Evolutionary conservation across 352 stramenopile species (phyloP).

Genomic region (Phytophthora sp.): DNA sequence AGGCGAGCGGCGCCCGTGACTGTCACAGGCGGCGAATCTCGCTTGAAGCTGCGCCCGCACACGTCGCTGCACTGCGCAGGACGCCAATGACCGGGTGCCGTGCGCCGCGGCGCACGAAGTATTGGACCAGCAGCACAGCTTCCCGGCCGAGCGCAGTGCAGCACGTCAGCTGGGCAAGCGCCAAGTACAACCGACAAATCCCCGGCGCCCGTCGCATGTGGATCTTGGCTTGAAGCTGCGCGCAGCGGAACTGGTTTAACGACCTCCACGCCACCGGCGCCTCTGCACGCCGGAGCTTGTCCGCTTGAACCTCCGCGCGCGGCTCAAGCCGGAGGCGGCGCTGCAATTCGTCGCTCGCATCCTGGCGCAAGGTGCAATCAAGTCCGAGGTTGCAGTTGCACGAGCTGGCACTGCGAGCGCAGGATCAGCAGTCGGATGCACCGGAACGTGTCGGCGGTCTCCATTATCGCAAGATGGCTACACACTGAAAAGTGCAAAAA

Average conservation of each 20-base stretch:
- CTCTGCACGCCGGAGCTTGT: constrained; percentile 30
- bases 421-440: background rate
- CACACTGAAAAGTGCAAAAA: no score
- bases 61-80: constrained; percentile 15
- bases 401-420: background rate
- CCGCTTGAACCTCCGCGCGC: constrained; percentile 24
- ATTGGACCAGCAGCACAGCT: constrained; percentile 5
- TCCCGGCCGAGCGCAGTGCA: background rate
- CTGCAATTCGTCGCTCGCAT: constrained; percentile 20
- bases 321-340: constrained; percentile 1
- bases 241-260: constrained; percentile 22
- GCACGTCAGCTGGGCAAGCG: constrained; percentile 3
- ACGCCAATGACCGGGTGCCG: constrained; percentile 12
- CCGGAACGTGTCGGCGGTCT: background rate
- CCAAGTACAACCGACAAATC: constrained; percentile 22
- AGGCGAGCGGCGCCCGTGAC: constrained; percentile 18
- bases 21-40: constrained; percentile 33
- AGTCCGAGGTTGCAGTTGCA: constrained; percentile 5
- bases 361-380: constrained; percentile 20
- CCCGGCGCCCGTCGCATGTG: constrained; percentile 21
- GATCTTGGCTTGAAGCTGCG: constrained; percentile 33
- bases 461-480: background rate
- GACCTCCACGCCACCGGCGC: constrained; percentile 9
- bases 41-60: constrained; percentile 21
- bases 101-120: constrained; percentile 8